Evolutionary conservation across 495 filamentous ascomycete species (phyloP).

Genomic region (Xylaria castorea): DNA sequence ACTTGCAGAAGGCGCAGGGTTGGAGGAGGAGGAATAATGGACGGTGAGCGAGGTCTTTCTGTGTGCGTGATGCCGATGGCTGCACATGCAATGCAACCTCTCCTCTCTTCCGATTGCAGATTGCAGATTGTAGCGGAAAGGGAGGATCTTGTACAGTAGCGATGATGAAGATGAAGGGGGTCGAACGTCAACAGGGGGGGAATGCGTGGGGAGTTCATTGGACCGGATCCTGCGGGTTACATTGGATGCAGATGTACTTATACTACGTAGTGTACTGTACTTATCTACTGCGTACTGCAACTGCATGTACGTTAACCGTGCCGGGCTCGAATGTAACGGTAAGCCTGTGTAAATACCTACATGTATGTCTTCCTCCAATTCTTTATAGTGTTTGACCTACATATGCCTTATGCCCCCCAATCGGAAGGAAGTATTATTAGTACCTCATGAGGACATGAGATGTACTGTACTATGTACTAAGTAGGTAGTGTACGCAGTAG

Average conservation of each 20-base stretch:
- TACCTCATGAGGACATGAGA: too few species aligned
- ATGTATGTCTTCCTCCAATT: background rate
- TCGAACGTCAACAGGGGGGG: background rate
- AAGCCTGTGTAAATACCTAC: background rate
- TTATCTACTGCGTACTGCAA: too few species aligned
- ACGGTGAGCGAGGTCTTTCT: slow-evolving; percentile 16
- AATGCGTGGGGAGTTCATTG: slow-evolving; percentile 1
- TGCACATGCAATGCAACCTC: slow-evolving; percentile 11
- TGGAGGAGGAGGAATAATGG: background rate
- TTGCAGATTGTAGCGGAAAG: slow-evolving; percentile 11
- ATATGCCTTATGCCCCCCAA: background rate
- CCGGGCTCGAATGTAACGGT: background rate
- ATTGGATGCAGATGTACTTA: background rate
- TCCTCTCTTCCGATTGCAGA: background rate
- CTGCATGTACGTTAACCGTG: background rate
- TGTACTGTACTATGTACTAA: too few species aligned
- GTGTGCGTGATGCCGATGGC: slow-evolving; percentile 2
- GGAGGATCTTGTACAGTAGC: background rate
- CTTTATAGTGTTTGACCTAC: background rate
- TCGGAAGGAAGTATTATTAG: background rate
- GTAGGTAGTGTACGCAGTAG: background rate
- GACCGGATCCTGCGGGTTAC: slow-evolving; percentile 14
- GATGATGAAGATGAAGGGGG: background rate
- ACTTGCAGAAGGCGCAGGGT: slow-evolving; percentile 3
- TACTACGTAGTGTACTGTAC: background rate